Conservation (phyloP, 129 eudicot species). For the Lactuca saligna region DNA sequence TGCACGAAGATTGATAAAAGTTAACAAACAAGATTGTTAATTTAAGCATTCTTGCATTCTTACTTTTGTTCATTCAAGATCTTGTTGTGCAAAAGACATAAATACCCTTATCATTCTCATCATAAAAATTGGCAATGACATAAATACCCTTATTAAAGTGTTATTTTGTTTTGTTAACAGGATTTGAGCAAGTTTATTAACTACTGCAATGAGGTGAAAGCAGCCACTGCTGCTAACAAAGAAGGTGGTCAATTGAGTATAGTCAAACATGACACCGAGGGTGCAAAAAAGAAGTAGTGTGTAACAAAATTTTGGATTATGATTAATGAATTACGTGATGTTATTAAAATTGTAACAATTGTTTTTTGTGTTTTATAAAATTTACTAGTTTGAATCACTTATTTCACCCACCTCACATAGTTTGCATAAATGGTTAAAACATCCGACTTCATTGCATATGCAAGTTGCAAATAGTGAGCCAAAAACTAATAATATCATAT, state of each 20-base stretch:
- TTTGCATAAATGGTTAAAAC: no score
- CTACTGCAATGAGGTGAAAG: conserved; percentile 78
- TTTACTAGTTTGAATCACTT: no score
- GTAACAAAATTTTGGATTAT: conserved; percentile 5
- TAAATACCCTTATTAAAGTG: background rate
- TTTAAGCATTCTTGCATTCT: background rate
- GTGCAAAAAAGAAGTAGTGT: conserved; percentile 48
- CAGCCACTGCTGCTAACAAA: conserved; percentile 85
- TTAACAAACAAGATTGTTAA: background rate
- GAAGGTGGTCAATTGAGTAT: conserved; percentile 87
- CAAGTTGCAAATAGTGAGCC: no score
- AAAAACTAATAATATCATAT: no score
- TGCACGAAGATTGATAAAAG: background rate
- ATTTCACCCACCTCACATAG: no score
- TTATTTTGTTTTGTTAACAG: conserved; percentile 34
- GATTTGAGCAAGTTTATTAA: conserved; percentile 83
- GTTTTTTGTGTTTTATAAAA: no score
- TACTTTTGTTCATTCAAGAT: background rate
- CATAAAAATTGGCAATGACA: no score
- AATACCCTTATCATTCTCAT: no score
- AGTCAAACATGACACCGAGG: conserved; percentile 53
- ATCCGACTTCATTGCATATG: no score
- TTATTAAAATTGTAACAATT: no score
- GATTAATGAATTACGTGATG: background rate
- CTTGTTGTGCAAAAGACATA: background rate